Conservation (phyloP, 208 protist species). For the Trypanosoma avium region DNA sequence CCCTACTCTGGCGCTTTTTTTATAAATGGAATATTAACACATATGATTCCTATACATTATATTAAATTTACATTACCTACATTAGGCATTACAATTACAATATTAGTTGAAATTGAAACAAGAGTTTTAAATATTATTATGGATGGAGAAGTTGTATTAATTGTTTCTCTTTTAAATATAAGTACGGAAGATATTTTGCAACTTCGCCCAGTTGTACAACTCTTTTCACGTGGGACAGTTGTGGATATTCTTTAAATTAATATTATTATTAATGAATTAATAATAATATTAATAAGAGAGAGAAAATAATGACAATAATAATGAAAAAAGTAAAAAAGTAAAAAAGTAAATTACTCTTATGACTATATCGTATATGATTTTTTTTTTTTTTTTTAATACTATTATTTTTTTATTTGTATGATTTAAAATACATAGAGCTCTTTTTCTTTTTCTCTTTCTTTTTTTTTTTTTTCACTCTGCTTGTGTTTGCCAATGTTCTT, state of each 20-base stretch:
- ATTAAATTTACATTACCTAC: not conserved
- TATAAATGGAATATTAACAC: not conserved
- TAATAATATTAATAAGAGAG: too few relatives aligned
- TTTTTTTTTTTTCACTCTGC: not conserved
- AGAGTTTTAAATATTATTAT: constrained; percentile 2
- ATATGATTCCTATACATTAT: not conserved
- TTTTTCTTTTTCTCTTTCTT: not conserved
- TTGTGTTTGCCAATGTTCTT: too few relatives aligned
- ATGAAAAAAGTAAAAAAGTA: too few relatives aligned
- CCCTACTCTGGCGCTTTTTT: constrained; percentile 4
- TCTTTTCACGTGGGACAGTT: not conserved
- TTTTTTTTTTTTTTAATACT: constrained; percentile 5
- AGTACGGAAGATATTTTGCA: not conserved
- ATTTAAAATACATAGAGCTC: not conserved
- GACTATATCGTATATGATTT: not conserved
- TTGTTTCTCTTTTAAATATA: not conserved
- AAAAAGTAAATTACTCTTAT: too few relatives aligned
- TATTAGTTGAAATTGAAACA: constrained; percentile 1
- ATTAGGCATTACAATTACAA: not conserved
- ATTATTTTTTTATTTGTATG: not conserved
- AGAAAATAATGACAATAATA: too few relatives aligned
- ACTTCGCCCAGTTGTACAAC: constrained; percentile 5
- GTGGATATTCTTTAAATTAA: constrained; percentile 6
- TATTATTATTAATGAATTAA: too few relatives aligned
- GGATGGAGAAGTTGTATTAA: constrained; percentile 13